Conservation (phyloP, 768 basidiomycete genomes). For the Aureoboletus auriporus region DNA sequence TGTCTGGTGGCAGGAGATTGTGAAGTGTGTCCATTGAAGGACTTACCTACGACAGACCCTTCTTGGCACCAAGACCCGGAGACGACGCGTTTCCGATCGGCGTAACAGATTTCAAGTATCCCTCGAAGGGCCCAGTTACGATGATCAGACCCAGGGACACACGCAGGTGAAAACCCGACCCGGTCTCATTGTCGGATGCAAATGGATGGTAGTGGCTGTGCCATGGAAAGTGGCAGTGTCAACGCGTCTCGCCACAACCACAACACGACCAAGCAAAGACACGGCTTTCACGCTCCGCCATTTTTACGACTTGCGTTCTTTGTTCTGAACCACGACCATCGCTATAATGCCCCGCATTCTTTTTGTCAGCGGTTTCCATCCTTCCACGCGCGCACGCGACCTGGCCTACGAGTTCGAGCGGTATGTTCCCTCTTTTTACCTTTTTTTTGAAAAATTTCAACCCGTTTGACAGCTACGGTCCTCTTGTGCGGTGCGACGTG, state of each 20-base stretch:
- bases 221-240: not conserved
- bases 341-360: slow-evolving; percentile 69
- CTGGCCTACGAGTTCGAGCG: slow-evolving; percentile 86
- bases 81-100: too few relatives aligned
- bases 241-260: slow-evolving; percentile 31
- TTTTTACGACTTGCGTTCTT: slow-evolving; percentile 13
- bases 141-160: too few relatives aligned
- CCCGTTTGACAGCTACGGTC: slow-evolving; percentile 56
- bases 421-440: slow-evolving; percentile 34
- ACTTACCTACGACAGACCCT: too few relatives aligned
- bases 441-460: slow-evolving; percentile 6
- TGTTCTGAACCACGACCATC: slow-evolving; percentile 21
- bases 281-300: slow-evolving; percentile 29
- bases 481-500: slow-evolving; percentile 84
- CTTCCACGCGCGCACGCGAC: slow-evolving; percentile 76
- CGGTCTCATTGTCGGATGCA: too few relatives aligned
- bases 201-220: too few relatives aligned
- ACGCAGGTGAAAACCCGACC: too few relatives aligned
- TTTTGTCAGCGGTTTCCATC: slow-evolving; percentile 84
- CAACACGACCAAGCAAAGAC: slow-evolving; percentile 31
- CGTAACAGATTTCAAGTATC: too few relatives aligned
- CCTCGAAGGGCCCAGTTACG: too few relatives aligned
- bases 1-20: too few relatives aligned
- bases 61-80: too few relatives aligned
- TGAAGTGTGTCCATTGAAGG: too few relatives aligned